These are phyloP conservation scores for Arabidopsis arenosa DNA, from an alignment of 345 rosid species.

Conservation along the genomic window DNA sequence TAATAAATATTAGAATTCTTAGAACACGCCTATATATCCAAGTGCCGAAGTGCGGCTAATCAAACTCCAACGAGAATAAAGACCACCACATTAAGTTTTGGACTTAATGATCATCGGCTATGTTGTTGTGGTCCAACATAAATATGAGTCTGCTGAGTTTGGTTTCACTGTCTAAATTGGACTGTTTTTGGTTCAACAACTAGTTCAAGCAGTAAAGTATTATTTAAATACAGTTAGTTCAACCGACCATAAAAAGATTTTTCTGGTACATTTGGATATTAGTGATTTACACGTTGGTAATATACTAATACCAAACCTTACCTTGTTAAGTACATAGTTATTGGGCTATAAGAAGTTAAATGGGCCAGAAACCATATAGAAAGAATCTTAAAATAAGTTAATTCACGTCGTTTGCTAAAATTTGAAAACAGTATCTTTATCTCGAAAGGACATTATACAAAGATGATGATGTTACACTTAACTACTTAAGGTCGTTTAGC, in stretches of 20 bases:
- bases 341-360: conserved; percentile 13
- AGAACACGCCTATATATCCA: neutral
- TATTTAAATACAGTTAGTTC: conserved; percentile 1
- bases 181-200: conserved; percentile 21
- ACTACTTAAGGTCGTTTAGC: conserved; percentile 29
- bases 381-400: neutral
- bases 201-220: conserved; percentile 6
- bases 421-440: neutral
- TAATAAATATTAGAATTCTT: neutral
- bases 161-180: conserved; percentile 33
- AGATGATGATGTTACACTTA: neutral
- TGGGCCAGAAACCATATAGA: neutral
- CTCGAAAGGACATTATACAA: conserved; percentile 22
- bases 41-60: conserved; percentile 10
- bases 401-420: neutral
- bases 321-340: neutral
- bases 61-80: conserved; percentile 10
- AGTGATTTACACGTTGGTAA: neutral
- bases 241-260: neutral
- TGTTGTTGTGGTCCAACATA: conserved; percentile 10
- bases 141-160: conserved; percentile 26
- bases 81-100: conserved; percentile 13
- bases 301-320: neutral
- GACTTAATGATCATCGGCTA: conserved; percentile 13
- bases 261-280: neutral